Evolutionary conservation across 148 eudicot genomes (phyloP).

Genomic region (Rheum nobile): DNA sequence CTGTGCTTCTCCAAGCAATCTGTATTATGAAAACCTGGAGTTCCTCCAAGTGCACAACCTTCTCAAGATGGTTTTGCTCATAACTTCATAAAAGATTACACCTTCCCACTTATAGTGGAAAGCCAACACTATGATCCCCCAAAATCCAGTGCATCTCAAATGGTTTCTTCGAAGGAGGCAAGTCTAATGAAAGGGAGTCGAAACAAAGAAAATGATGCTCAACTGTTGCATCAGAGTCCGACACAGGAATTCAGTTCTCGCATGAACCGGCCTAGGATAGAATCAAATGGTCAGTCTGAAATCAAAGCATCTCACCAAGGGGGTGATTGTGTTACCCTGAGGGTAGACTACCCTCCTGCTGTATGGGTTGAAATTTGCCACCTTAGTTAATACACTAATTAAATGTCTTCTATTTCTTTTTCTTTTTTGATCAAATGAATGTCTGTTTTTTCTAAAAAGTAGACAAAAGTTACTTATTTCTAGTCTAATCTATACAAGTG

Average conservation of each 20-base stretch:
- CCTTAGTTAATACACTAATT: too few relatives aligned
- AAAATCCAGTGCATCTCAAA: conserved; percentile 12
- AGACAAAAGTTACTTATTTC: too few relatives aligned
- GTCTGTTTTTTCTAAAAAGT: too few relatives aligned
- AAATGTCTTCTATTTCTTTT: too few relatives aligned
- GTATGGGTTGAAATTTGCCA: too few relatives aligned
- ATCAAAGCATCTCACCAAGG: conserved; percentile 12
- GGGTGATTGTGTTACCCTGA: too few relatives aligned
- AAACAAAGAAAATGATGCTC: conserved; percentile 18
- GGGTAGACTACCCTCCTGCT: too few relatives aligned
- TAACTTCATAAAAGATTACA: conserved; percentile 25
- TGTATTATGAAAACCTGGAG: conserved; percentile 34
- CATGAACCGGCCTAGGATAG: conserved; percentile 21
- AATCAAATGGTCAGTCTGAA: conserved; percentile 21
- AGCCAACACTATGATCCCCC: conserved; percentile 7
- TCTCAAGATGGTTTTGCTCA: conserved; percentile 25
- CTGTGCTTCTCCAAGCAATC: conserved; percentile 98
- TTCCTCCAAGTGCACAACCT: conserved; percentile 23
- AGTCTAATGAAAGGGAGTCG: conserved; percentile 13
- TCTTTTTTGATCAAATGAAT: too few relatives aligned
- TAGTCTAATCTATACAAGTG: too few relatives aligned
- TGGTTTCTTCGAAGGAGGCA: conserved; percentile 12
- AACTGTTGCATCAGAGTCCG: conserved; percentile 13
- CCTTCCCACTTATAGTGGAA: conserved; percentile 15
- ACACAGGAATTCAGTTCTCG: conserved; percentile 20